These are phyloP conservation scores for Lichtheimia corymbifera DNA, from an alignment of 371 early-diverging fungal species.

Conservation along the genomic window DNA sequence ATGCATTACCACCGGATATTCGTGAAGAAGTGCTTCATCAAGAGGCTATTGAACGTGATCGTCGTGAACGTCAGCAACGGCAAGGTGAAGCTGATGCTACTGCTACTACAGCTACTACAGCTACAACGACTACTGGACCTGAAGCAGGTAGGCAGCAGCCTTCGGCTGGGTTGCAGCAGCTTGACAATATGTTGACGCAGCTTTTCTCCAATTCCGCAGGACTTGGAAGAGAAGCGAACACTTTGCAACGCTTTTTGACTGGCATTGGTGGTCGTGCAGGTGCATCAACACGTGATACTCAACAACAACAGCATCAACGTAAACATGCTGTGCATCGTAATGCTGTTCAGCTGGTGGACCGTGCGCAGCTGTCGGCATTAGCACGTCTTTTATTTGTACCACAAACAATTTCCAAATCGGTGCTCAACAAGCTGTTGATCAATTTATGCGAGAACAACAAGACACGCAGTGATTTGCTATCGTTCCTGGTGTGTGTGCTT, in stretches of 20 bases:
- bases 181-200: conserved; percentile 6
- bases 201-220: conserved; percentile 10
- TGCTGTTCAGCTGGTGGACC: conserved; percentile 83
- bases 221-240: conserved; percentile 1
- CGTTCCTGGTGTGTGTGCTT: conserved; percentile 83
- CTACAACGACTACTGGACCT: too few species aligned
- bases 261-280: background rate
- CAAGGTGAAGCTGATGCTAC: conserved; percentile 13
- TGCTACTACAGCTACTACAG: background rate
- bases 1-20: conserved; percentile 80
- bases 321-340: conserved; percentile 44
- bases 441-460: conserved; percentile 91
- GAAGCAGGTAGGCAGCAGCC: too few species aligned
- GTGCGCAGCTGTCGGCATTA: conserved; percentile 77
- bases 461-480: conserved; percentile 83
- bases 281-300: too few species aligned
- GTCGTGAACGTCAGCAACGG: conserved; percentile 45
- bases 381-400: conserved; percentile 85
- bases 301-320: background rate
- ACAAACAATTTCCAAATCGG: conserved; percentile 69
- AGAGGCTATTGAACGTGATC: conserved; percentile 62
- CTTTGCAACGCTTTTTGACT: conserved; percentile 14
- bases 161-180: too few species aligned
- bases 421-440: conserved; percentile 72
- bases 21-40: conserved; percentile 76